These are phyloP conservation scores for Taphrina wiesneri DNA, from an alignment of 1,139 yeast genomes.

Conservation along the genomic window DNA sequence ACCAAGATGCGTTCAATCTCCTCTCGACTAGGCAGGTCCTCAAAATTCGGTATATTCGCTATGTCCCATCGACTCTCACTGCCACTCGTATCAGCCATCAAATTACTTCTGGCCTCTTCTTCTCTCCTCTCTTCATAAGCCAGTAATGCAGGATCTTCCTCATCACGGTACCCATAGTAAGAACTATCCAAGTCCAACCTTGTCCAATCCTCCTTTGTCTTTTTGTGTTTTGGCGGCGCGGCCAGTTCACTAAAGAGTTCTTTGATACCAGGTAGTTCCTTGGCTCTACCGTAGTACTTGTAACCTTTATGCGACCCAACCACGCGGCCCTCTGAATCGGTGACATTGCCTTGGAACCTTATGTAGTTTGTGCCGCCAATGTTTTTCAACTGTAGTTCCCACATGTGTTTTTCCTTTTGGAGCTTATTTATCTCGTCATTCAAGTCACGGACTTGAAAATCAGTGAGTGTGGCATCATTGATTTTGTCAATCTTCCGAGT, in stretches of 20 bases:
- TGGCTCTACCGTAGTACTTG: slow-evolving; percentile 80
- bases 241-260: slow-evolving; percentile 50
- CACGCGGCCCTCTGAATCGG: slow-evolving; percentile 44
- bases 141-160: slow-evolving; percentile 42
- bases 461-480: slow-evolving; percentile 62
- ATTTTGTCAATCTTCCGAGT: slow-evolving; percentile 62
- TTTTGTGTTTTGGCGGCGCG: slow-evolving; percentile 22
- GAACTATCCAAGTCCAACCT: slow-evolving; percentile 45
- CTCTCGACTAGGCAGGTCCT: slow-evolving; percentile 21
- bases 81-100: slow-evolving; percentile 36
- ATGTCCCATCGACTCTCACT: slow-evolving; percentile 37
- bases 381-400: slow-evolving; percentile 73
- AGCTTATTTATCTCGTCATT: slow-evolving; percentile 75
- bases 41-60: slow-evolving; percentile 33
- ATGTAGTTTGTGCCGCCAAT: slow-evolving; percentile 72
- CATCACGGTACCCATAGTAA: slow-evolving; percentile 56
- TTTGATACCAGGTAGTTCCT: slow-evolving; percentile 74
- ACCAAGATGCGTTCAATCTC: slow-evolving; percentile 34
- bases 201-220: slow-evolving; percentile 39
- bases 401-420: slow-evolving; percentile 65
- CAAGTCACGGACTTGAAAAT: slow-evolving; percentile 64
- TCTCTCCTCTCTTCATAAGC: slow-evolving; percentile 44
- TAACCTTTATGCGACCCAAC: slow-evolving; percentile 54
- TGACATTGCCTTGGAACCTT: slow-evolving; percentile 27
- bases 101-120: slow-evolving; percentile 40